phyloP scores from a whole-genome alignment of 2,329 filamentous ascomycete species.

The Phialophora macrospora region DNA sequence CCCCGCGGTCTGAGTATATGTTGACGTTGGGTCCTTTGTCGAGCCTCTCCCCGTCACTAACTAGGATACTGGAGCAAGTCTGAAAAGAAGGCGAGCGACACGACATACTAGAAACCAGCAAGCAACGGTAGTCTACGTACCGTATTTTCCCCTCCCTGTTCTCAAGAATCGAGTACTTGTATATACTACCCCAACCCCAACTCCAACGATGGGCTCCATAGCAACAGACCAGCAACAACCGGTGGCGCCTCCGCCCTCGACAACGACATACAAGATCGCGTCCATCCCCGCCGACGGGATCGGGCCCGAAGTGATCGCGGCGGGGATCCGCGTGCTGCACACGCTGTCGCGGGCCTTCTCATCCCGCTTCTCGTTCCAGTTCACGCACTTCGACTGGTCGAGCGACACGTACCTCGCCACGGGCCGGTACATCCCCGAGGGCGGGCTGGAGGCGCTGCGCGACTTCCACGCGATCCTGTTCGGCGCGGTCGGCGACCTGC shows the following conservation, averaged over 20 bases:
- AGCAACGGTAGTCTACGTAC: not conserved
- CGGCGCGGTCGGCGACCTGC: slow-evolving; percentile 68
- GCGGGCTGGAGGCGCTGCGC: slow-evolving; percentile 61
- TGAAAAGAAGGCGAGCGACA: not conserved
- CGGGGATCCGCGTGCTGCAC: slow-evolving; percentile 66
- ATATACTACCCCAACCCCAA: not conserved
- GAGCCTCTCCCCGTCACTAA: not conserved
- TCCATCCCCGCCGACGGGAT: slow-evolving; percentile 72
- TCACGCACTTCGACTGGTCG: slow-evolving; percentile 69
- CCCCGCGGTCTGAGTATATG: not conserved
- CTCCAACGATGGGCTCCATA: not conserved
- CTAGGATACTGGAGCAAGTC: no score
- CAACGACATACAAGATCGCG: slow-evolving; percentile 53
- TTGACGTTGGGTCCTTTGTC: not conserved
- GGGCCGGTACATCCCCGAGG: slow-evolving; percentile 68
- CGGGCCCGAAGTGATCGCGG: slow-evolving; percentile 69
- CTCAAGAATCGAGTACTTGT: not conserved
- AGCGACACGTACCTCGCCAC: slow-evolving; percentile 69
- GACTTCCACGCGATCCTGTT: slow-evolving; percentile 70
- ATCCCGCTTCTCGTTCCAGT: slow-evolving; percentile 63
- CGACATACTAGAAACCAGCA: not conserved
- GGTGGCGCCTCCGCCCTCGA: slow-evolving; percentile 15
- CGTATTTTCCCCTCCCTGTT: not conserved
- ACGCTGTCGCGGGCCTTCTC: slow-evolving; percentile 53
- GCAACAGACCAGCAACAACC: not conserved